These are phyloP conservation scores for Aspergillus ellipticus DNA, from an alignment of 495 filamentous ascomycete genomes.

Conservation along the genomic window DNA sequence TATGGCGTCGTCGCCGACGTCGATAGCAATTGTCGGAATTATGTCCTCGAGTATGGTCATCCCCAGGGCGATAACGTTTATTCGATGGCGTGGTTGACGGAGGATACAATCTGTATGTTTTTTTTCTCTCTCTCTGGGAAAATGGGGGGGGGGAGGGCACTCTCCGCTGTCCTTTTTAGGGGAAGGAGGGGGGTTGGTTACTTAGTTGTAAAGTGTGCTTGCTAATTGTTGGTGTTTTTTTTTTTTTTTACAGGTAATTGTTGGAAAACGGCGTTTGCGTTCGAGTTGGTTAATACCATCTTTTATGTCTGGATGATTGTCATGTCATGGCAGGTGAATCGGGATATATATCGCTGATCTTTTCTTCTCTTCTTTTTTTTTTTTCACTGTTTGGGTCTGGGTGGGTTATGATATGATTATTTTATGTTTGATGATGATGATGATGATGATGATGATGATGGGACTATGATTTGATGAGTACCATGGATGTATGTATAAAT, in stretches of 20 bases:
- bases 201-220: too few relatives aligned
- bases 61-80: constrained; percentile 56
- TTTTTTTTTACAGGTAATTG: constrained; percentile 37
- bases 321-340: constrained; percentile 85
- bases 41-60: constrained; percentile 55
- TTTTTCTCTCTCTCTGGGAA: constrained; percentile 18
- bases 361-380: constrained; percentile 12
- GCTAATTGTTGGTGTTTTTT: constrained; percentile 32
- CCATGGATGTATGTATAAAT: neutral
- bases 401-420: neutral
- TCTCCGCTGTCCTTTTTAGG: too few relatives aligned
- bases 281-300: constrained; percentile 71
- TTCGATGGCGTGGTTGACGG: constrained; percentile 84
- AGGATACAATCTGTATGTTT: constrained; percentile 74
- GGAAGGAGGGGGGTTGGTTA: too few relatives aligned
- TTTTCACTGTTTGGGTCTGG: neutral
- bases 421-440: neutral
- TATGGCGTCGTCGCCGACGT: constrained; percentile 76
- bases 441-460: neutral
- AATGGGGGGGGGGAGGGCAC: too few relatives aligned
- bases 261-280: constrained; percentile 59
- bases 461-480: neutral
- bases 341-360: constrained; percentile 48
- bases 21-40: constrained; percentile 73
- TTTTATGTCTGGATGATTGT: constrained; percentile 95